Percentiles rank a stretch among this genome's conserved stretches.
Evolutionary conservation across 1,284 basidiomycete species (phyloP).

Genomic region (Puccinia polysora): DNA sequence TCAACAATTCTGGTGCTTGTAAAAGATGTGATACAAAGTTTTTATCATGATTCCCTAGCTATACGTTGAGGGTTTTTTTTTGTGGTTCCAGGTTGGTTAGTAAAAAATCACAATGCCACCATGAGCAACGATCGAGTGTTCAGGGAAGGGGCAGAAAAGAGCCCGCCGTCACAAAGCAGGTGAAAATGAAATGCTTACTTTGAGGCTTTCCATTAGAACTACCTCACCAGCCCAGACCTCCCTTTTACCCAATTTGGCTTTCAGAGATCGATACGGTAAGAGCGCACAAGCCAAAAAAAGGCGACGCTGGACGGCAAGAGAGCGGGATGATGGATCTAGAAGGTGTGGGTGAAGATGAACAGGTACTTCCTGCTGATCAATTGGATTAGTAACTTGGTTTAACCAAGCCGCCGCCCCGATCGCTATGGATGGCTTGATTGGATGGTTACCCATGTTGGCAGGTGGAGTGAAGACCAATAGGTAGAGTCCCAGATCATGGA

Average conservation of each 20-base stretch:
- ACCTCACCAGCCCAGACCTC: constrained; percentile 27
- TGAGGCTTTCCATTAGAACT: constrained; percentile 26
- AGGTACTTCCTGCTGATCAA: neutral
- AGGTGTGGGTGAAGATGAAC: neutral
- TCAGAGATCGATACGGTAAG: constrained; percentile 1
- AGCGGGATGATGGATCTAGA: neutral
- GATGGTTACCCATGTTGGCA: neutral
- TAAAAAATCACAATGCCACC: neutral
- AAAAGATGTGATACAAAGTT: constrained; percentile 18
- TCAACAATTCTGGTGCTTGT: neutral
- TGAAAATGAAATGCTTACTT: constrained; percentile 9
- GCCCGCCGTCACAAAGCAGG: neutral
- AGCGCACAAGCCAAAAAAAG: constrained; percentile 29
- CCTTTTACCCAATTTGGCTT: constrained; percentile 7
- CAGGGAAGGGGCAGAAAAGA: neutral
- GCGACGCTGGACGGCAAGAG: neutral
- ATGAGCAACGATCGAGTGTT: neutral
- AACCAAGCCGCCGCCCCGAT: constrained; percentile 1
- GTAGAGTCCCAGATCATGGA: constrained; percentile 29
- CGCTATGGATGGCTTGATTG: neutral
- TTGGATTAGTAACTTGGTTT: neutral
- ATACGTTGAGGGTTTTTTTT: no score
- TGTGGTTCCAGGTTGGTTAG: neutral
- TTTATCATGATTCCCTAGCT: constrained; percentile 37
- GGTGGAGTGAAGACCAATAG: constrained; percentile 20